Base-by-base conservation (phyloP, 345 rosid species). In the Heritiera littoralis region DNA sequence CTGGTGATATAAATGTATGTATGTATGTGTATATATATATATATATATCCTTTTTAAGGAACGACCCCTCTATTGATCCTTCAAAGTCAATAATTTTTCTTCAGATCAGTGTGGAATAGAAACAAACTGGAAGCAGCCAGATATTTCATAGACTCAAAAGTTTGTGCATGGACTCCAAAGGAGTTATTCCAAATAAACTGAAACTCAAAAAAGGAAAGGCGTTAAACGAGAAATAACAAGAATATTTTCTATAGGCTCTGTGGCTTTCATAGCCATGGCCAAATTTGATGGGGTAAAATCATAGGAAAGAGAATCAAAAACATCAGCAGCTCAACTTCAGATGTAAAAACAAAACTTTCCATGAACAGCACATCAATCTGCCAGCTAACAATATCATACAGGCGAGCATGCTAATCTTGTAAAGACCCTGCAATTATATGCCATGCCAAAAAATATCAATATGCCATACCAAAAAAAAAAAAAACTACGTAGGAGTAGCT, bases 281-380 rank as follows among this genome's bases (percentile, higher is more conserved):
- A 76, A 59, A 59, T 63, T 63, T 72, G 75, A 70, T 23, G 58
- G 58, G 77, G 70, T 55, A 48, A 71, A 70, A 81, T 83, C 76
- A 87, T 30, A 59, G 76, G 80, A 82, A 88, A 70, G 82, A 76
- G 83, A 86, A 81, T 83, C 83, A 83, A 40, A 79, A 82, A 86
- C 71, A 81, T 82, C 85, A 35, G 83, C 84, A 80, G 79, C 77
- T 77, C 87, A 87, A 88, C 88, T 85, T 90, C 85, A 84, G 81
- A 83, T 60, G 89, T 76, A 73, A 80, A 81, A 89, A 80, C 75
- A 87, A 89, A 85, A 90, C 84, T 87, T 86, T 89, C 90, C 90
- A 89, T 82, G 90, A 87, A 89, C 89, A 85, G 93, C 94, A 89
- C 83, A 87, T 90, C 90, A 86, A 90, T 75, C 94, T 87, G 82